Evolutionary conservation across 176 grass and related monocot genomes (phyloP).

Genomic region (Oryza punctata): DNA sequence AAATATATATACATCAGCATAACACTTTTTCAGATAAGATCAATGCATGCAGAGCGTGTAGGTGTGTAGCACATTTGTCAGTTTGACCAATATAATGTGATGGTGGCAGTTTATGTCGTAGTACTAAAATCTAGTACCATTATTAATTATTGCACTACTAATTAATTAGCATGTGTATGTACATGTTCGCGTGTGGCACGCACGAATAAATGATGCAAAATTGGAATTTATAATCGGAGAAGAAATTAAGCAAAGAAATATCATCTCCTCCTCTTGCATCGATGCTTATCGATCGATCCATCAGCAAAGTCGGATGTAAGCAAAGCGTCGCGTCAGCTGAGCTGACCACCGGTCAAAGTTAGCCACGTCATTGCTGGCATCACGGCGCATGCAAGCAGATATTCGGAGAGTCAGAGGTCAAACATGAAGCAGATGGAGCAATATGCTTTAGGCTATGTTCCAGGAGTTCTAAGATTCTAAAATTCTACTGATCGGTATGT

Average conservation of each 20-base stretch:
- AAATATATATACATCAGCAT: no score
- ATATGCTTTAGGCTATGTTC: no score
- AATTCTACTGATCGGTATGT: no score
- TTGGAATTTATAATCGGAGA: not conserved
- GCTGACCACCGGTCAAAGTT: not conserved
- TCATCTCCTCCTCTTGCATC: not conserved
- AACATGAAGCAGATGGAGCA: not conserved
- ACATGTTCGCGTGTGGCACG: not conserved
- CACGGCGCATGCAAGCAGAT: not conserved
- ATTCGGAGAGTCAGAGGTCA: not conserved
- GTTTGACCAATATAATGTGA: no score
- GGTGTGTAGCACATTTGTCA: no score
- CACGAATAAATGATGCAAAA: not conserved
- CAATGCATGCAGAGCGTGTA: no score
- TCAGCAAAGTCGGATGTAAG: not conserved
- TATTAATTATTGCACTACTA: no score
- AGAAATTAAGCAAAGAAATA: not conserved
- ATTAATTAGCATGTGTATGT: not conserved
- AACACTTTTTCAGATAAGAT: no score
- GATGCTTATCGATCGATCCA: slow-evolving; percentile 6
- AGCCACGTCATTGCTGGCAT: slow-evolving; percentile 1
- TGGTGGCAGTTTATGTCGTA: no score
- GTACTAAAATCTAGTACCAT: no score
- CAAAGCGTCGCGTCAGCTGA: not conserved
- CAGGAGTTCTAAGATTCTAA: no score